Conservation (phyloP, 331 rosid genomes). For the Telfairia occidentalis region DNA sequence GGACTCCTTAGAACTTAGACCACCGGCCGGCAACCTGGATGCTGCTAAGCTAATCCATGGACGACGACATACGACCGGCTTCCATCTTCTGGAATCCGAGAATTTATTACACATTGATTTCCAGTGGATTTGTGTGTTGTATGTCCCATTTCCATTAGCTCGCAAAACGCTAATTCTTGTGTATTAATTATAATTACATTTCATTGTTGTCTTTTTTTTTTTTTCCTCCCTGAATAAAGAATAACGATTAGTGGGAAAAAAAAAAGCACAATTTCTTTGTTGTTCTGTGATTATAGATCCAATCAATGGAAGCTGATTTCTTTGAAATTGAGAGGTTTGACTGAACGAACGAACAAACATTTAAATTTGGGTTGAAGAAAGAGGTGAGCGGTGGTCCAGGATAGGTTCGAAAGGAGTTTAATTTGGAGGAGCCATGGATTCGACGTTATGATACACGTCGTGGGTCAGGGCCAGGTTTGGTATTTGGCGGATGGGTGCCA, state of each 20-base stretch:
- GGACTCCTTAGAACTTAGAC: not conserved
- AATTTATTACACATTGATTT: not conserved
- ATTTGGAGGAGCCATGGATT: not conserved
- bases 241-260: not conserved
- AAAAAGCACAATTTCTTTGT: not conserved
- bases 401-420: too few species aligned
- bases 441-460: not conserved
- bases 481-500: not conserved
- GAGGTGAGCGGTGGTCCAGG: too few species aligned
- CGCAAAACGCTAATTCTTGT: slow-evolving; percentile 3
- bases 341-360: too few species aligned
- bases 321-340: too few species aligned
- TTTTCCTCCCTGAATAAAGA: not conserved
- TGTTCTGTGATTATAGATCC: not conserved
- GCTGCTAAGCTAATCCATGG: slow-evolving; percentile 6
- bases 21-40: not conserved
- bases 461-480: not conserved
- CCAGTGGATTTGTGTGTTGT: not conserved
- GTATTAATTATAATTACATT: slow-evolving; percentile 9
- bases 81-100: slow-evolving; percentile 2
- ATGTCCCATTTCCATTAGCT: not conserved
- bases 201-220: not conserved
- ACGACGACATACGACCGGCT: not conserved
- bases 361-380: too few species aligned
- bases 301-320: not conserved